A percentile compares a stretch with the other conserved stretches of the same genome.
Conservation (phyloP, 2,329 filamentous ascomycete genomes). For the Alternaria postmessia region DNA sequence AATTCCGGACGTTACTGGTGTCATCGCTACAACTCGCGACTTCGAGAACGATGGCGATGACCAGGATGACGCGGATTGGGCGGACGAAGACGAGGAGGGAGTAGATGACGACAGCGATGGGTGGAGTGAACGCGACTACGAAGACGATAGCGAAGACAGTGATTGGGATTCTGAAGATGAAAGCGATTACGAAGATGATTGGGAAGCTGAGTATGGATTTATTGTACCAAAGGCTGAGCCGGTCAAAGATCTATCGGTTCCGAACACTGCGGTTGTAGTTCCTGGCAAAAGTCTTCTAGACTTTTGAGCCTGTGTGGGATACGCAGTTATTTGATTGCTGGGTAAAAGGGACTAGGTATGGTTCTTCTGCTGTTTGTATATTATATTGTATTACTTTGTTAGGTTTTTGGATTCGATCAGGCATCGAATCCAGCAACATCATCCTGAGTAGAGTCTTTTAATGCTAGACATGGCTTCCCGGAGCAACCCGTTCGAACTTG, state of each 20-base stretch:
- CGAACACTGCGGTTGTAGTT: slow-evolving; percentile 1
- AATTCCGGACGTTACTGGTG: not conserved
- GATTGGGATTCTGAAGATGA: slow-evolving; percentile 19
- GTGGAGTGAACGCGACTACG: slow-evolving; percentile 16
- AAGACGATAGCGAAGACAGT: slow-evolving; percentile 14
- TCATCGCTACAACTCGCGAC: slow-evolving; percentile 3
- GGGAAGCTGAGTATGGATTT: slow-evolving; percentile 17
- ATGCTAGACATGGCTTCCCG: not conserved
- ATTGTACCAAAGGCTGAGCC: slow-evolving; percentile 1
- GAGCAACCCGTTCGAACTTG: not conserved
- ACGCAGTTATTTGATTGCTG: not conserved
- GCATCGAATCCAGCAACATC: not conserved
- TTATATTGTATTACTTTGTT: not conserved
- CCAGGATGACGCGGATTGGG: slow-evolving; percentile 6
- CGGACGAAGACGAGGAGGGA: not conserved
- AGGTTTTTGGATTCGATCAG: not conserved
- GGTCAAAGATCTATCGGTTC: not conserved
- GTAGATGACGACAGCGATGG: slow-evolving; percentile 1
- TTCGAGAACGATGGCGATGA: slow-evolving; percentile 12
- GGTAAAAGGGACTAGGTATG: not conserved
- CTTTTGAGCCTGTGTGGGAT: not conserved
- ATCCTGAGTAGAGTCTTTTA: not conserved
- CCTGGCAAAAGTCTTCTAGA: slow-evolving; percentile 9
- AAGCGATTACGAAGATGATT: slow-evolving; percentile 19
- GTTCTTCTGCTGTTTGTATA: not conserved